phyloP scores from a whole-genome alignment of 2,329 filamentous ascomycete genomes.

The Dactylella cylindrospora region DNA sequence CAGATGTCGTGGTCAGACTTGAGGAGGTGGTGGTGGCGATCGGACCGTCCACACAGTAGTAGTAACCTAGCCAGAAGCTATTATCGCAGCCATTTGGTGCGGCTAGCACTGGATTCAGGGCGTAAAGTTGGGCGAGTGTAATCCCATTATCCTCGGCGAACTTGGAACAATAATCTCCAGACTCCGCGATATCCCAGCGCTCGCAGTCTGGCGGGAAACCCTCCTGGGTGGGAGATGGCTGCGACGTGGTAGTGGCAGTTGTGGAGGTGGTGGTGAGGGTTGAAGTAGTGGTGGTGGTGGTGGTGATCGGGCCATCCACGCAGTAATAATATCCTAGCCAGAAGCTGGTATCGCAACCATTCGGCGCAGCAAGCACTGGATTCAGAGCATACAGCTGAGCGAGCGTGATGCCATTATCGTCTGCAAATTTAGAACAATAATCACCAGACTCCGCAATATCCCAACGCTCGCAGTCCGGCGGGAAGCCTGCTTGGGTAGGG shows the following conservation, averaged over 20 bases:
- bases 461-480: slow-evolving; percentile 18
- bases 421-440: slow-evolving; percentile 19
- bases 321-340: slow-evolving; percentile 23
- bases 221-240: slow-evolving; percentile 14
- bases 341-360: slow-evolving; percentile 11
- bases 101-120: slow-evolving; percentile 15
- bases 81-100: background rate
- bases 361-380: background rate
- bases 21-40: background rate
- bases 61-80: slow-evolving; percentile 13
- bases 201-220: slow-evolving; percentile 23
- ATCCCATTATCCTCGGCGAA: slow-evolving; percentile 18
- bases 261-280: slow-evolving; percentile 1
- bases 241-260: background rate
- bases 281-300: background rate
- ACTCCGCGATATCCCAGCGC: slow-evolving; percentile 5
- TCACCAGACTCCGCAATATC: slow-evolving; percentile 3
- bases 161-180: slow-evolving; percentile 13
- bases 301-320: background rate
- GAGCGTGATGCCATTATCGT: slow-evolving; percentile 6
- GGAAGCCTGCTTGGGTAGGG: slow-evolving; percentile 22
- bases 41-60: background rate
- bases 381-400: slow-evolving; percentile 1
- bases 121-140: background rate
- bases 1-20: background rate